Evolutionary conservation across 2,329 filamentous ascomycete species (phyloP).

Genomic region (Diplodia sapinea): DNA sequence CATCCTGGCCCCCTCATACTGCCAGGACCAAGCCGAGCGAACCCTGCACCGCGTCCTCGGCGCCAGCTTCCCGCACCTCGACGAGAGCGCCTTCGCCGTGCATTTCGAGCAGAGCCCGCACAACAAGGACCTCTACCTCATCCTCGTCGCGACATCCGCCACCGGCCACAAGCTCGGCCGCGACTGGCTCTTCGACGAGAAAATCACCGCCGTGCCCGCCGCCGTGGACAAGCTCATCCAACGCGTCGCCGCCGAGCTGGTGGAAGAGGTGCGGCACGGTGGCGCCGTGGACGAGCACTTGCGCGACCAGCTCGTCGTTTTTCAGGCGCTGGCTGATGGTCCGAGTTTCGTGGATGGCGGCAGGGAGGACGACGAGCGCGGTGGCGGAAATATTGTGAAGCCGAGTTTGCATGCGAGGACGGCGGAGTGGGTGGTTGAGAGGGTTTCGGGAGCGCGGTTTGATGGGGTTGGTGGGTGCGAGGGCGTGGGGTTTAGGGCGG

Average conservation of each 20-base stretch:
- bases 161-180: conserved; percentile 57
- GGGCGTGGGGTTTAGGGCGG: conserved; percentile 44
- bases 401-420: conserved; percentile 55
- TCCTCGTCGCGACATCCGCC: conserved; percentile 60
- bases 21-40: conserved; percentile 41
- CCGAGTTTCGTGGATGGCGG: conserved; percentile 45
- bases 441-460: conserved; percentile 49
- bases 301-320: conserved; percentile 65
- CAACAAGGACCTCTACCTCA: conserved; percentile 56
- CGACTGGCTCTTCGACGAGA: conserved; percentile 54
- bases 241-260: conserved; percentile 53
- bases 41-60: conserved; percentile 37
- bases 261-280: conserved; percentile 53
- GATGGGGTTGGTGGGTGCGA: conserved; percentile 46
- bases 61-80: conserved; percentile 34
- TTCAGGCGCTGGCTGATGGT: conserved; percentile 61
- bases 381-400: conserved; percentile 36
- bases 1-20: conserved; percentile 46
- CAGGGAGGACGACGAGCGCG: conserved; percentile 33
- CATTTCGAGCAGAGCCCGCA: conserved; percentile 52
- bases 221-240: conserved; percentile 49
- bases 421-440: conserved; percentile 52
- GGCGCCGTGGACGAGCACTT: conserved; percentile 61
- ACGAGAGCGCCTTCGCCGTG: not conserved
- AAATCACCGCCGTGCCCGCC: conserved; percentile 33